Percentiles rank a stretch among this genome's conserved stretches.
Conservation (phyloP, 108 stramenopile genomes). For the Fragilaria crotonensis region DNA sequence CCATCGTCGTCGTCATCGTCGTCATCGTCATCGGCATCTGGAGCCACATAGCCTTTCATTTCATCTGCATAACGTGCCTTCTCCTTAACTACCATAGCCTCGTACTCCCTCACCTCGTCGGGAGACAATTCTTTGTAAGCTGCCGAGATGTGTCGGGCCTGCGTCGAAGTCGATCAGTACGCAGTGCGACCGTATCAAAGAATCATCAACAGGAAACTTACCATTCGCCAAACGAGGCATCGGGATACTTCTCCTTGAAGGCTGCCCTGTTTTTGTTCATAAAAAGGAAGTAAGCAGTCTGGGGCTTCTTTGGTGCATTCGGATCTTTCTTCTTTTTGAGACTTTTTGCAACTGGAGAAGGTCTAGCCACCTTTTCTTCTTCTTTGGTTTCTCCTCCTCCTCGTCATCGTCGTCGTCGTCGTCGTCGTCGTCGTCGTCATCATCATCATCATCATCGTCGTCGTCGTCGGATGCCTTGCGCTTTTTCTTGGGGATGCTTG, state of each 20-base stretch:
- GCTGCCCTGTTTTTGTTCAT: slow-evolving; percentile 6
- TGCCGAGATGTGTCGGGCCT: slow-evolving; percentile 48
- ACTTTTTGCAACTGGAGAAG: too few species aligned
- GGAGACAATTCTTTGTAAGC: slow-evolving; percentile 43
- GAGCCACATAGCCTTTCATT: slow-evolving; percentile 35
- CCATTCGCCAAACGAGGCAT: slow-evolving; percentile 9
- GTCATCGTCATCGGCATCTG: slow-evolving; percentile 14
- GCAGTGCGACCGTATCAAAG: neutral
- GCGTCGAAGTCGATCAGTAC: neutral
- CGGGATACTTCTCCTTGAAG: slow-evolving; percentile 19
- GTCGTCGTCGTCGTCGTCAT: too few species aligned
- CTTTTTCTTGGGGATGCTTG: slow-evolving; percentile 10
- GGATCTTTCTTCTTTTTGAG: slow-evolving; percentile 38
- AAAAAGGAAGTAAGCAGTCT: slow-evolving; percentile 21
- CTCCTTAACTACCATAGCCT: slow-evolving; percentile 53
- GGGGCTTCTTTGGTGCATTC: slow-evolving; percentile 21
- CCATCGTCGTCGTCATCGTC: slow-evolving; percentile 24
- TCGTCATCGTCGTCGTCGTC: slow-evolving; percentile 22
- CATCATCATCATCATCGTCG: slow-evolving; percentile 40
- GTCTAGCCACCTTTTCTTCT: slow-evolving; percentile 14
- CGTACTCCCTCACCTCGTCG: slow-evolving; percentile 57
- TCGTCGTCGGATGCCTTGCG: slow-evolving; percentile 15
- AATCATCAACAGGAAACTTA: neutral
- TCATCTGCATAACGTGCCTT: slow-evolving; percentile 58
- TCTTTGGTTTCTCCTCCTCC: neutral